Evolutionary conservation across 257 asterid genomes (phyloP).

Genomic region (Linderniella brevidens): DNA sequence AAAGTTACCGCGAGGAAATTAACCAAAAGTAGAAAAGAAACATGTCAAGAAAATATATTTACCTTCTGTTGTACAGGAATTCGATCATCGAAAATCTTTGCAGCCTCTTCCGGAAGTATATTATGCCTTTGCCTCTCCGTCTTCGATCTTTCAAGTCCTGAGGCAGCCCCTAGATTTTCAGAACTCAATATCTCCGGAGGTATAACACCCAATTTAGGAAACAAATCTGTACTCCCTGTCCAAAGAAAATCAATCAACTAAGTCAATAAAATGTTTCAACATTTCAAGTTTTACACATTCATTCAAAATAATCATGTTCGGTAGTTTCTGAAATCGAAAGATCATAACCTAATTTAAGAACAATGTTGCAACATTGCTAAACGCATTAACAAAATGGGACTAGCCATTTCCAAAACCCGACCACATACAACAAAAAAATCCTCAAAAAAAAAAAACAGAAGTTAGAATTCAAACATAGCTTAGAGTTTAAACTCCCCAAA

Average conservation of each 20-base stretch:
- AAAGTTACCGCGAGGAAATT: background rate
- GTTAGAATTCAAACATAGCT: background rate
- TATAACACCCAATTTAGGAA: constrained; percentile 30
- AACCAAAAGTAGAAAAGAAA: background rate
- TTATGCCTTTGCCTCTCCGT: constrained; percentile 48
- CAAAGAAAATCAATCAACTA: constrained; percentile 10
- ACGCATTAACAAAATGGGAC: too few relatives aligned
- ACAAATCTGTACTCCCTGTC: constrained; percentile 30
- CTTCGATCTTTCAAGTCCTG: constrained; percentile 40
- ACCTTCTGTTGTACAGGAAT: constrained; percentile 77
- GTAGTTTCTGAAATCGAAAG: too few relatives aligned
- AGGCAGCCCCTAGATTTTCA: constrained; percentile 21
- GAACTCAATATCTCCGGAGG: constrained; percentile 33
- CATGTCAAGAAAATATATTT: constrained; percentile 3
- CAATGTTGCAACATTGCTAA: too few relatives aligned
- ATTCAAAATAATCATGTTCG: too few relatives aligned
- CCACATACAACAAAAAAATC: too few relatives aligned
- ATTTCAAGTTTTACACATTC: constrained; percentile 2
- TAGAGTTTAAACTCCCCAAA: background rate
- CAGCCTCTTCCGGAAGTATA: constrained; percentile 55
- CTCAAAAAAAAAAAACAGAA: too few relatives aligned
- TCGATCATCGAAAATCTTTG: constrained; percentile 56
- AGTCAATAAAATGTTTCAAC: constrained; percentile 5
- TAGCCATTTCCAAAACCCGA: background rate
- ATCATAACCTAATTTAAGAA: too few relatives aligned